A percentile compares a stretch with the other conserved stretches of the same genome.
Conservation (phyloP, 441 rosid genomes). For the Erodium trifolium region DNA sequence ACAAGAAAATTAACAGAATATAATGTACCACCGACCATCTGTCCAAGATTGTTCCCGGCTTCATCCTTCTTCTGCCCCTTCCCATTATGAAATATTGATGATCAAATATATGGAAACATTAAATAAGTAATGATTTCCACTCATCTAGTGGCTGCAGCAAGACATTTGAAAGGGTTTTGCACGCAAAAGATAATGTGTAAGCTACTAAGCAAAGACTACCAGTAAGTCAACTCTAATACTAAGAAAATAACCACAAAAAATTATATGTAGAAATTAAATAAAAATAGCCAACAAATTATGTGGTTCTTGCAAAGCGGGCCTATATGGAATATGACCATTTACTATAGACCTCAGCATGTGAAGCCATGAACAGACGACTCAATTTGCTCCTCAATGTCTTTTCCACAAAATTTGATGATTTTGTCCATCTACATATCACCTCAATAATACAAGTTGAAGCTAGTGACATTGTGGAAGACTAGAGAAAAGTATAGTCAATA, state of each 20-base stretch:
- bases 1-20: constrained; percentile 14
- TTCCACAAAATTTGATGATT: too few relatives aligned
- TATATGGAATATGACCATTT: too few relatives aligned
- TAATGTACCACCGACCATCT: constrained; percentile 2
- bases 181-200: not conserved
- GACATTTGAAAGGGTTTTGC: not conserved
- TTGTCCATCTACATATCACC: too few relatives aligned
- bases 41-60: not conserved
- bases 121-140: not conserved
- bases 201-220: too few relatives aligned
- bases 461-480: not conserved
- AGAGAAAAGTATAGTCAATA: not conserved
- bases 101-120: not conserved
- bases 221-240: not conserved
- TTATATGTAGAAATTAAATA: not conserved
- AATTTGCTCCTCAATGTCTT: not conserved
- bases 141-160: not conserved
- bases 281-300: not conserved
- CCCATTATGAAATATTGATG: not conserved
- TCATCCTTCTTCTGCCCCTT: not conserved
- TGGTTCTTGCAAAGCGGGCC: too few relatives aligned
- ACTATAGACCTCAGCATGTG: not conserved
- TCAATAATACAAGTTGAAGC: too few relatives aligned
- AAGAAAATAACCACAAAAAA: not conserved
- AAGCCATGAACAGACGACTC: not conserved